Conservation (phyloP, 2,329 filamentous ascomycete species). For the Aureobasidium namibiae region DNA sequence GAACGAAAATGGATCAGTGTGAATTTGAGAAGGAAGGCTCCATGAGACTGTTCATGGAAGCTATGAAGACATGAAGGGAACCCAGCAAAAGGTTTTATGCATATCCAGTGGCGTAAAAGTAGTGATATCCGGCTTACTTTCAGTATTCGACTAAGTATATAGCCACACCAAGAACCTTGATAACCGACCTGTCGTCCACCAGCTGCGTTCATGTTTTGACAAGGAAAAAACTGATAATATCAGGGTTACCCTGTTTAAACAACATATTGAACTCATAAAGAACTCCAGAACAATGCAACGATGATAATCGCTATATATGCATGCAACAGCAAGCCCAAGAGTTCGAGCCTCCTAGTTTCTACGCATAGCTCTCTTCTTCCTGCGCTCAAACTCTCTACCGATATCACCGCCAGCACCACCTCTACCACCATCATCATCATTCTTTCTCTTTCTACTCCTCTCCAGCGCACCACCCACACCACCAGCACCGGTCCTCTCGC, state of each 20-base stretch:
- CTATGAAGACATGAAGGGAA: no score
- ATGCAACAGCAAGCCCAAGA: no score
- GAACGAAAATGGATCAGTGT: background rate
- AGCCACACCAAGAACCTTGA: background rate
- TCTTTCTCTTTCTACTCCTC: slow-evolving; percentile 77
- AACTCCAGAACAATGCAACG: background rate
- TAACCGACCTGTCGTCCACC: no score
- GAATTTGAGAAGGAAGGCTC: background rate
- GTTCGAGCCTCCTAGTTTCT: slow-evolving; percentile 1
- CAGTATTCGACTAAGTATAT: background rate
- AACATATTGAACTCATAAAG: no score
- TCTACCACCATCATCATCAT: slow-evolving; percentile 61
- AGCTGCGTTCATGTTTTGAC: no score
- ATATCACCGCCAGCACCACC: slow-evolving; percentile 51
- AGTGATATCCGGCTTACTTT: background rate
- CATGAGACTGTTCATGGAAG: background rate
- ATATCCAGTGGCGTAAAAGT: background rate
- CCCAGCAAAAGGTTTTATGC: no score
- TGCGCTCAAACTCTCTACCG: slow-evolving; percentile 16
- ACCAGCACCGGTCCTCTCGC: slow-evolving; percentile 35
- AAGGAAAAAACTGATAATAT: no score
- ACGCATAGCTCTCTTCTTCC: slow-evolving; percentile 16
- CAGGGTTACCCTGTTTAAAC: no score
- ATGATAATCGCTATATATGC: no score
- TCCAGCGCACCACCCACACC: slow-evolving; percentile 56